Conservation (phyloP, 2,329 filamentous ascomycete genomes). For the Dryadomyces quercus-mongolicae region DNA sequence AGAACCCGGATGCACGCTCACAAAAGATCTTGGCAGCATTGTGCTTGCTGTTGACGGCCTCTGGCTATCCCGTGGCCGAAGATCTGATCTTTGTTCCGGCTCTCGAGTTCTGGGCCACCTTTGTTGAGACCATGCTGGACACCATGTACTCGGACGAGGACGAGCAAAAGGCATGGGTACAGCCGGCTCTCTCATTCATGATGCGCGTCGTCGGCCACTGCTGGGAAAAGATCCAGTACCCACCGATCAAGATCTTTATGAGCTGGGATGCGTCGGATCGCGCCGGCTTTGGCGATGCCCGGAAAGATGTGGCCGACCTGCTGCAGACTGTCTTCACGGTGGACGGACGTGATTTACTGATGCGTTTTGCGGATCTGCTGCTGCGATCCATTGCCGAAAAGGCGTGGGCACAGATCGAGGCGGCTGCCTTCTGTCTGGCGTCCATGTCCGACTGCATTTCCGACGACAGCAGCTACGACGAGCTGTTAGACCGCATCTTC, state of each 20-base stretch:
- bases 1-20: constrained; percentile 34
- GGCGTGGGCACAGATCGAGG: constrained; percentile 49
- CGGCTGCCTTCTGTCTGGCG: constrained; percentile 50
- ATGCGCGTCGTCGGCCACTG: constrained; percentile 53
- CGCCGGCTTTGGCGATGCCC: constrained; percentile 56
- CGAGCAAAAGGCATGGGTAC: constrained; percentile 37
- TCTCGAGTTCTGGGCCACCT: constrained; percentile 72
- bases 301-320: constrained; percentile 69
- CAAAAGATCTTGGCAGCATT: constrained; percentile 44
- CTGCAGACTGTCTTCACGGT: constrained; percentile 59
- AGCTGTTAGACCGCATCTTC: constrained; percentile 49
- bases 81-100: constrained; percentile 63
- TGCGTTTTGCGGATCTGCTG: constrained; percentile 43
- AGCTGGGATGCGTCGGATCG: constrained; percentile 61
- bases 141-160: constrained; percentile 35
- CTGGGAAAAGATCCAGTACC: constrained; percentile 59
- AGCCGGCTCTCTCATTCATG: constrained; percentile 43
- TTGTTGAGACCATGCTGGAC: constrained; percentile 57
- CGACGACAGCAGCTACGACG: constrained; percentile 45
- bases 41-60: constrained; percentile 52
- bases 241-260: constrained; percentile 41
- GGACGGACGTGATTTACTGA: constrained; percentile 41
- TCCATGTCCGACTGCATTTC: constrained; percentile 54
- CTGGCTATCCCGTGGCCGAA: constrained; percentile 57
- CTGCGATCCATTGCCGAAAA: constrained; percentile 34